Evolutionary conservation across 1,284 basidiomycete genomes (phyloP), one percentile per base, ranked within the genome.

Genomic region (Vanrija pseudolonga): DNA sequence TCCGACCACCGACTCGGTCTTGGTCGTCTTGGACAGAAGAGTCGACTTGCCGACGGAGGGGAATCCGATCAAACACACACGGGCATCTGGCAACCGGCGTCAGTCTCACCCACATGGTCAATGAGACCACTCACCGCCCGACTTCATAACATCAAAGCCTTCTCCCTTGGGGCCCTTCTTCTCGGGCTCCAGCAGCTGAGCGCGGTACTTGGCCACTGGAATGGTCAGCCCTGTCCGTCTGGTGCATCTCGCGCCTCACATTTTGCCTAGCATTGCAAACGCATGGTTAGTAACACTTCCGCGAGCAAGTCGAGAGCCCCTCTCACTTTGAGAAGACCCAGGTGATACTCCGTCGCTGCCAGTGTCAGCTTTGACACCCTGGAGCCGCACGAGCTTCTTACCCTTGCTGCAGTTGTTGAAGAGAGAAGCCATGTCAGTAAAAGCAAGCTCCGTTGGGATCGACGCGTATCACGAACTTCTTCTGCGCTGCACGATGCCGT

Each of bases 11-110:
- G 89, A 93, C 50, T 85, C 80, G 1, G 96, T 98, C 63, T 94
- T 87, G 0, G 95, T 98, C 59, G 87, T 84, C 76, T 95, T 97
- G 69, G 84, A 88, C 26, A 98, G 80, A 42, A 98, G 81, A 0
- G 94, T 98, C 8, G 91, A 95, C 84, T 91, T 94, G 74, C 93
- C 93, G 45, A 97, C 93, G 11, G 92, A 96, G 0, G 90, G 91
- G 74, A 94, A 94, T 19, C 90, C 94, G 53, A 97, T 97, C 56
- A 98, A 78, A 20, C 90, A 92, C 20, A 97, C 90, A 69, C 92
- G 81, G 28, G 92, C 92, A 77, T 95, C 92, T 79, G 54, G 20
- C 41, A 8, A 23, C 5, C 32, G 12, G 14, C 11, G 15, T 55
- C 45, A 55, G 46, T 20, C n/a, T 20, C 24, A n/a, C 15, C 1